Conservation (phyloP, 2,329 filamentous ascomycete species). For the Peltaster fructicola region DNA sequence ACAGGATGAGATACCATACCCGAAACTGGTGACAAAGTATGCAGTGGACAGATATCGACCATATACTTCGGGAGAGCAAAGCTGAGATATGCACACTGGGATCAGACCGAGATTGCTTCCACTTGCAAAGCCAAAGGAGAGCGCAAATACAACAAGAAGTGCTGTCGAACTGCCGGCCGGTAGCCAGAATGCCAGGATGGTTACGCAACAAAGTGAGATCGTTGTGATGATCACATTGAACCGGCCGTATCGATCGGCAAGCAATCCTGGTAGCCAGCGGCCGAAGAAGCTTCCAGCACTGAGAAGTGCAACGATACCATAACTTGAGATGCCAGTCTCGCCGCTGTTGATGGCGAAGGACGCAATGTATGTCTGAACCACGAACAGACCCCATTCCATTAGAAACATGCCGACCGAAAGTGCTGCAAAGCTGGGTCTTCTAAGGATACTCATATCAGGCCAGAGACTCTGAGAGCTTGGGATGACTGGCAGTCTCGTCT, state of each 20-base stretch:
- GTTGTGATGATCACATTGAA: constrained; percentile 64
- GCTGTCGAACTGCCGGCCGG: constrained; percentile 27
- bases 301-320: constrained; percentile 57
- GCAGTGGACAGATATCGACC: constrained; percentile 22
- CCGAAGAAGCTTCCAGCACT: constrained; percentile 67
- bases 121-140: constrained; percentile 20
- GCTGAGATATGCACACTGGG: constrained; percentile 28
- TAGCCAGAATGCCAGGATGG: constrained; percentile 57
- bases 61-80: constrained; percentile 26
- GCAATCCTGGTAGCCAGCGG: constrained; percentile 54
- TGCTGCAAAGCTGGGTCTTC: constrained; percentile 21
- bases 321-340: too few species aligned
- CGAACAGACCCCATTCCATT: constrained; percentile 30
- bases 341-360: too few species aligned
- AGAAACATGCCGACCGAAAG: constrained; percentile 26
- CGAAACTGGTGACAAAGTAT: constrained; percentile 14
- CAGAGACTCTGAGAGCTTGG: constrained; percentile 21
- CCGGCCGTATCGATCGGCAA: constrained; percentile 58
- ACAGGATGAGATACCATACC: constrained; percentile 1
- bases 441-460: constrained; percentile 26
- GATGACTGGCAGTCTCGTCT: constrained; percentile 22
- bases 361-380: constrained; percentile 65
- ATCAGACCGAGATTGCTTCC: constrained; percentile 22
- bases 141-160: constrained; percentile 14
- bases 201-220: constrained; percentile 41